Evolutionary conservation across 1,139 yeast genomes (phyloP).

Genomic region (Pichia sp.): DNA sequence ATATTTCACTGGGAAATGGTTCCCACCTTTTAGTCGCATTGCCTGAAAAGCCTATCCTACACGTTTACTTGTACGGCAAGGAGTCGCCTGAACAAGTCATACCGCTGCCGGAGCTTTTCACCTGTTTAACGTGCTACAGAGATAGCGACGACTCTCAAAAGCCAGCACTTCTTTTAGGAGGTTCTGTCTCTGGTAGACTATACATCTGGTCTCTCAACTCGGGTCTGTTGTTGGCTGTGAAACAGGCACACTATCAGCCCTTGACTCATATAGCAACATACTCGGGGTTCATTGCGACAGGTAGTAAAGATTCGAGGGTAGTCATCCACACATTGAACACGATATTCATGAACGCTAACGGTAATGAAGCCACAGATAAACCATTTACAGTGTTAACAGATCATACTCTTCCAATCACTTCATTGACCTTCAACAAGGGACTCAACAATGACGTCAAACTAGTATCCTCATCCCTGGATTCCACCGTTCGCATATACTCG

Average conservation of each 20-base stretch:
- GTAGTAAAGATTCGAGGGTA: conserved; percentile 79
- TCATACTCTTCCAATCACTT: conserved; percentile 74
- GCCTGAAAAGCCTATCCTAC: conserved; percentile 64
- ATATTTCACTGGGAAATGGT: conserved; percentile 42
- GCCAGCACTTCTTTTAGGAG: conserved; percentile 40
- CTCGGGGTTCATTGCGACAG: conserved; percentile 70
- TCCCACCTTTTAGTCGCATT: conserved; percentile 55
- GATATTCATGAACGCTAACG: conserved; percentile 41
- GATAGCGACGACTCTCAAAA: conserved; percentile 9
- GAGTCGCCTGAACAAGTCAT: conserved; percentile 81
- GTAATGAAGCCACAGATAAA: conserved; percentile 33
- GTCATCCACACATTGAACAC: conserved; percentile 72
- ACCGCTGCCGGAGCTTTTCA: conserved; percentile 78
- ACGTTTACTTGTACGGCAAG: conserved; percentile 70
- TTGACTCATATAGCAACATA: conserved; percentile 54
- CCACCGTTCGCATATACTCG: conserved; percentile 68
- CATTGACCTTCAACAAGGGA: conserved; percentile 51
- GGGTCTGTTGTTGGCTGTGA: conserved; percentile 67
- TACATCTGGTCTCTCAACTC: conserved; percentile 85
- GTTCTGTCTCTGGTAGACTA: conserved; percentile 66
- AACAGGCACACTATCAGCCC: conserved; percentile 82
- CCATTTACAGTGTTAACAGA: conserved; percentile 59
- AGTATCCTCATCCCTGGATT: conserved; percentile 69
- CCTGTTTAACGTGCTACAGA: conserved; percentile 49
- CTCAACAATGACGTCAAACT: conserved; percentile 56